Conservation (phyloP, 345 rosid species). For the Gynandropsis gynandra region DNA sequence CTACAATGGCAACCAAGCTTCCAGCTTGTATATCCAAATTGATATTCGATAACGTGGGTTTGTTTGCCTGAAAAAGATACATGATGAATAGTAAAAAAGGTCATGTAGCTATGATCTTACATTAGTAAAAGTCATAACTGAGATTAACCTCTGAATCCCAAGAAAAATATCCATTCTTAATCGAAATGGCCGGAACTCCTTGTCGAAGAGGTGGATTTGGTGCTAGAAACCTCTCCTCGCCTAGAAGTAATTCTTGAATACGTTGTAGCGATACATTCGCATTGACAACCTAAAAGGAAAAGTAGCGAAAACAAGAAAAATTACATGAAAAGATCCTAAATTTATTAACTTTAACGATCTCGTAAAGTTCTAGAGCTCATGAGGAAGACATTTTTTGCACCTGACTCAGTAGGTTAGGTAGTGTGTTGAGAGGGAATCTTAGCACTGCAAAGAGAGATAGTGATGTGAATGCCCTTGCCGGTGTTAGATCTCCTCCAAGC, state of each 20-base stretch:
- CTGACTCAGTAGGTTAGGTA: slow-evolving; percentile 87
- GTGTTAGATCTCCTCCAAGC: slow-evolving; percentile 93
- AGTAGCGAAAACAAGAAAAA: slow-evolving; percentile 6
- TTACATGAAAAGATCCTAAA: slow-evolving; percentile 6
- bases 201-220: slow-evolving; percentile 77
- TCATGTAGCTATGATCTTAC: slow-evolving; percentile 1
- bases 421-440: slow-evolving; percentile 69
- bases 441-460: slow-evolving; percentile 83
- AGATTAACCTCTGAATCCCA: slow-evolving; percentile 77
- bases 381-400: slow-evolving; percentile 27
- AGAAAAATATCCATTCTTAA: slow-evolving; percentile 71
- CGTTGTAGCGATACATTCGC: slow-evolving; percentile 92
- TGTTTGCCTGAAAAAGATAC: slow-evolving; percentile 41
- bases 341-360: background rate
- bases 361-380: no score
- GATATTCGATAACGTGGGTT: slow-evolving; percentile 59
- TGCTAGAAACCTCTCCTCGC: slow-evolving; percentile 71
- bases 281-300: slow-evolving; percentile 58
- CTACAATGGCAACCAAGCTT: slow-evolving; percentile 81
- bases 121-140: background rate
- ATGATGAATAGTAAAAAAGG: background rate
- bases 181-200: slow-evolving; percentile 69
- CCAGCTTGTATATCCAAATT: slow-evolving; percentile 73
- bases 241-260: slow-evolving; percentile 67
- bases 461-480: slow-evolving; percentile 93